These are phyloP conservation scores for Acrodontium crateriforme DNA, from an alignment of 2,329 filamentous ascomycete species.

Conservation along the genomic window DNA sequence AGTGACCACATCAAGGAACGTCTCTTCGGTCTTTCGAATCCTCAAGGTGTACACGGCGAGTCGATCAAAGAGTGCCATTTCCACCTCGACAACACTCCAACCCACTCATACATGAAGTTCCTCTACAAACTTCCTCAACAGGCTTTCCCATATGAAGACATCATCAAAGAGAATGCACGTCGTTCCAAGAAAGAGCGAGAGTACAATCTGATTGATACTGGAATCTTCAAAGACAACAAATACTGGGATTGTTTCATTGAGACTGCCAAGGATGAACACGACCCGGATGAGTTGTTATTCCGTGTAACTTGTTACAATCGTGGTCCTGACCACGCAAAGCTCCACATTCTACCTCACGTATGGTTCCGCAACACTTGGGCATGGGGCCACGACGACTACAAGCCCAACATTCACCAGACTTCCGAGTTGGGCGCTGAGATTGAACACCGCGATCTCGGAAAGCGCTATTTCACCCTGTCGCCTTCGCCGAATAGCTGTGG, in stretches of 20 bases:
- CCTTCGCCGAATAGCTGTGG: slow-evolving; percentile 76
- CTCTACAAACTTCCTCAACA: slow-evolving; percentile 95
- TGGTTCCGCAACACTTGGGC: slow-evolving; percentile 98
- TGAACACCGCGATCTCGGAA: slow-evolving; percentile 66
- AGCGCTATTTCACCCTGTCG: slow-evolving; percentile 71
- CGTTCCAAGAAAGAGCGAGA: slow-evolving; percentile 61
- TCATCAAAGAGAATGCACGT: slow-evolving; percentile 70
- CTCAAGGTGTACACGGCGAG: slow-evolving; percentile 93
- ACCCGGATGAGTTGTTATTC: slow-evolving; percentile 83
- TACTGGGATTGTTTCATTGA: slow-evolving; percentile 99
- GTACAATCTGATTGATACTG: slow-evolving; percentile 85
- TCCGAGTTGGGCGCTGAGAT: slow-evolving; percentile 58
- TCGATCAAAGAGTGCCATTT: slow-evolving; percentile 95
- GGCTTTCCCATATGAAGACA: slow-evolving; percentile 80
- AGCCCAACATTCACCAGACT: slow-evolving; percentile 60
- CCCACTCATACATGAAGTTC: slow-evolving; percentile 96
- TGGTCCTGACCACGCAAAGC: slow-evolving; percentile 73
- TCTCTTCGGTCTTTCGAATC: slow-evolving; percentile 87
- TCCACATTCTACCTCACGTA: slow-evolving; percentile 87
- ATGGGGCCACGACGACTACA: slow-evolving; percentile 77
- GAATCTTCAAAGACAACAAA: slow-evolving; percentile 70
- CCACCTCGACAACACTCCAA: slow-evolving; percentile 86
- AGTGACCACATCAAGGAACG: slow-evolving; percentile 91
- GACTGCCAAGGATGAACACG: slow-evolving; percentile 83
- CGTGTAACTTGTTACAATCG: slow-evolving; percentile 94